Base-by-base conservation (phyloP, 1,139 yeast species). In the Yamadazyma membranifaciens region DNA sequence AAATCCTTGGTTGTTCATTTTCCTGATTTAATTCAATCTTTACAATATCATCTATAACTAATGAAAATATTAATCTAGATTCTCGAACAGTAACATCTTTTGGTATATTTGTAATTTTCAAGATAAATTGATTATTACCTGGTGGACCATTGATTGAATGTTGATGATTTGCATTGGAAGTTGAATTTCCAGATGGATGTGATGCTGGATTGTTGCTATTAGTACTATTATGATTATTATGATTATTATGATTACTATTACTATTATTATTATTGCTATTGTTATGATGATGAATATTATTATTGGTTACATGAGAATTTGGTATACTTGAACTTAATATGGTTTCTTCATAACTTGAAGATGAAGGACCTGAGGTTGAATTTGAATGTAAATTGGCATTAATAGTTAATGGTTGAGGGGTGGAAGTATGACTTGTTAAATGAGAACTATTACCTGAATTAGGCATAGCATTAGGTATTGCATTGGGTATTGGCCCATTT, bases 51-150 rank as follows among this genome's bases (percentile, higher is more conserved):
- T 87, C 95, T 43, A 76, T 71, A 14, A 95, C 95, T 50, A 91
- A 72, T 6, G 96, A 78, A 58, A 91, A 91, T 26, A 91, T 72
- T 28, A 87, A 70, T 33, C 80, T 73, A 14, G 92, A 84, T 60
- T 91, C 98, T 55, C 96, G 79, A 26, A 73, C 59, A 3, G 91
- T 64, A 34, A 89, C 66, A 58, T 89, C 95, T 9, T 69, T 57
- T 2, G 98, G 97, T 16, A 88, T 61, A 54, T 84, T 83, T 45
- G 69, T 69, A 33, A 83, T 59, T 43, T 67, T 73, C 37, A 77
- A 55, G n/a, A 57, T 49, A 44, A 42, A 43, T 29, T 28, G 40
- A n/a, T 20, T 20, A 20, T 20, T 20, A 20, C 14, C 9, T 9
- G 17, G 15, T 30, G 4, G 32, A 7, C 33, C 33, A 30, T 30